These are phyloP conservation scores for Neofusicoccum ribis DNA, from an alignment of 2,329 filamentous ascomycete species.

Conservation along the genomic window DNA sequence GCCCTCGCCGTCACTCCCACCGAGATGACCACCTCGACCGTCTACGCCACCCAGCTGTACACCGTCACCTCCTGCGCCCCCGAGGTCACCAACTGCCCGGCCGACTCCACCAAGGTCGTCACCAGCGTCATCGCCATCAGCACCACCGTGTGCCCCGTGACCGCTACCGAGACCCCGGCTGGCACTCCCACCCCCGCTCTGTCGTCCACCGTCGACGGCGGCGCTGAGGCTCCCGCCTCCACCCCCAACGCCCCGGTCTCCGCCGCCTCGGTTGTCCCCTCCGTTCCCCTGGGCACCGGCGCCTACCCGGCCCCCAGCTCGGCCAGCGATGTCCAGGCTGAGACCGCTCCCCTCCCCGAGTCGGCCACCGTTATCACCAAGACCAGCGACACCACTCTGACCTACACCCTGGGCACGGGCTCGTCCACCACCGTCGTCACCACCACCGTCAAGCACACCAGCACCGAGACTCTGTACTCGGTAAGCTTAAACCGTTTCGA, in stretches of 20 bases:
- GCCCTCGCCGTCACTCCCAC: slow-evolving; percentile 7
- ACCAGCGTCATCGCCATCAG: slow-evolving; percentile 30
- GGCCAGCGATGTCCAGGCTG: slow-evolving; percentile 1
- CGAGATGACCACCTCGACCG: slow-evolving; percentile 20
- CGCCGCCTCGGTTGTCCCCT: slow-evolving; percentile 16
- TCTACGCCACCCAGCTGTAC: slow-evolving; percentile 19
- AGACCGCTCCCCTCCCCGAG: slow-evolving; percentile 19
- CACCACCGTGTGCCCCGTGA: slow-evolving; percentile 45
- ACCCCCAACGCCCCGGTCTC: slow-evolving; percentile 17
- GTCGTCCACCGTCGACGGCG: slow-evolving; percentile 16
- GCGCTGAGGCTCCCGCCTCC: slow-evolving; percentile 13
- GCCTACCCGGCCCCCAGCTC: slow-evolving; percentile 10
- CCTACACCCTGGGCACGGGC: slow-evolving; percentile 42
- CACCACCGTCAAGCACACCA: slow-evolving; percentile 45
- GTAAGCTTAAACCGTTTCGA: neutral
- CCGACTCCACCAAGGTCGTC: slow-evolving; percentile 21
- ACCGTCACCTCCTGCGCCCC: slow-evolving; percentile 19
- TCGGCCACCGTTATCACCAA: slow-evolving; percentile 15
- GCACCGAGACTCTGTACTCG: slow-evolving; percentile 31
- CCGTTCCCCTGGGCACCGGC: slow-evolving; percentile 25
- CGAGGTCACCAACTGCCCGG: slow-evolving; percentile 23
- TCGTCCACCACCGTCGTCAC: slow-evolving; percentile 48
- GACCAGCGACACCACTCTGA: slow-evolving; percentile 15
- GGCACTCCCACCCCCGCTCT: neutral
- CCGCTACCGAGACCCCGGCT: slow-evolving; percentile 30